Conservation (phyloP, 257 asterid genomes). For the Primulina tabacum region DNA sequence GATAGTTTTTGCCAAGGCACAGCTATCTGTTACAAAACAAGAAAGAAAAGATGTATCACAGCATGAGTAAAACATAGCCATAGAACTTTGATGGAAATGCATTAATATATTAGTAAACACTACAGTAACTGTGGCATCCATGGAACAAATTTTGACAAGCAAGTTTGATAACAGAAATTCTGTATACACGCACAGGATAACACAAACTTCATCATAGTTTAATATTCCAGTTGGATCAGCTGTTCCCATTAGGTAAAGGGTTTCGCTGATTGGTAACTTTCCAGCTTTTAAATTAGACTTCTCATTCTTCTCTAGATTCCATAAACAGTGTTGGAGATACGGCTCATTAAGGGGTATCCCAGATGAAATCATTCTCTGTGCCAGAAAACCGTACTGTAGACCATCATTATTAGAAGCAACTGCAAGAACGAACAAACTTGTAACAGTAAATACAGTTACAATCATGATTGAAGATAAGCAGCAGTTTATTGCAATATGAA, state of each 20-base stretch:
- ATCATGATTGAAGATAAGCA: constrained; percentile 15
- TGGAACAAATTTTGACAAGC: not conserved
- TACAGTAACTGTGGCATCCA: constrained; percentile 10
- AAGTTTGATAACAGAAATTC: constrained; percentile 14
- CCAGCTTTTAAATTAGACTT: constrained; percentile 50
- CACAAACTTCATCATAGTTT: constrained; percentile 63
- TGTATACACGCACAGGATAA: constrained; percentile 65
- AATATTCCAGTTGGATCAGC: constrained; percentile 76
- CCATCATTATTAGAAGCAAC: constrained; percentile 58
- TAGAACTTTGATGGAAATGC: constrained; percentile 1
- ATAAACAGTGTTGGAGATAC: constrained; percentile 57
- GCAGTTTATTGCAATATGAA: not conserved
- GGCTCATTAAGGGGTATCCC: constrained; percentile 80
- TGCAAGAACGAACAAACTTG: constrained; percentile 35
- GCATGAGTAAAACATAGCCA: constrained; percentile 3
- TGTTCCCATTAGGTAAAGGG: constrained; percentile 87
- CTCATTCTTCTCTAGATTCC: constrained; percentile 35
- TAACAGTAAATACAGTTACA: constrained; percentile 6
- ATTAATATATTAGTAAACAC: constrained; percentile 9
- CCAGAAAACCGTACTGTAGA: constrained; percentile 38
- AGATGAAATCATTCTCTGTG: constrained; percentile 63
- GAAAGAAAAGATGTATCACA: not conserved
- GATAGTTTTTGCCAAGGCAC: constrained; percentile 8
- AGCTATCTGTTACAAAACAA: not conserved
- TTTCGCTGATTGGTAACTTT: constrained; percentile 61